These are phyloP conservation scores for Debaryomycetaceae sp. DNA, from an alignment of 1,139 yeast species.

Conservation along the genomic window DNA sequence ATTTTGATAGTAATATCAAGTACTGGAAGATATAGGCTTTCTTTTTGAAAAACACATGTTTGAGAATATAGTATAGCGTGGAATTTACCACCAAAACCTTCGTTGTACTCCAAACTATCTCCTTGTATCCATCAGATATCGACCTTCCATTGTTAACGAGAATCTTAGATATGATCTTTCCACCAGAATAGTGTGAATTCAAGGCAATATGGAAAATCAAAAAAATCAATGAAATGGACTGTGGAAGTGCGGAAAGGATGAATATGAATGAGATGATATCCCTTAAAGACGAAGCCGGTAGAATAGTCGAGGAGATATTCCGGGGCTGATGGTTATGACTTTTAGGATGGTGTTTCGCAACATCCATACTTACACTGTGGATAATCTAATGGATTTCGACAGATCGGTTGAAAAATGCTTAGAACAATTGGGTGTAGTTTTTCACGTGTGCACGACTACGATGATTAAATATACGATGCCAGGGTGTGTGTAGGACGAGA, in stretches of 20 bases:
- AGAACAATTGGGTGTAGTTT: not conserved
- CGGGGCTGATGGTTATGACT: not conserved
- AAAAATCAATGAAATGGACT: conserved; percentile 35
- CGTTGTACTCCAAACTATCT: not conserved
- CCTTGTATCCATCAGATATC: conserved; percentile 1
- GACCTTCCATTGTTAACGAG: conserved; percentile 10
- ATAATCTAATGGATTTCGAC: not conserved
- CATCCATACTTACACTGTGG: conserved; percentile 11
- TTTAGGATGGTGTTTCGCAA: conserved; percentile 4
- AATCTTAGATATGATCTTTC: conserved; percentile 35
- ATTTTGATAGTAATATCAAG: conserved; percentile 44
- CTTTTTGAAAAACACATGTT: conserved; percentile 7
- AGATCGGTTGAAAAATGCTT: not conserved
- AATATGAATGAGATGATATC: conserved; percentile 45
- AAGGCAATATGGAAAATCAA: conserved; percentile 38
- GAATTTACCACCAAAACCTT: conserved; percentile 1
- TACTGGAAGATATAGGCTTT: conserved; percentile 27
- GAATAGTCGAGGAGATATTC: conserved; percentile 4
- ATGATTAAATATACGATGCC: too few relatives aligned
- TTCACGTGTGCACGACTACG: not conserved
- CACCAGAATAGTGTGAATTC: conserved; percentile 42
- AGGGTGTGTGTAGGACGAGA: too few relatives aligned
- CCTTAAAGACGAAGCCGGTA: conserved; percentile 35
- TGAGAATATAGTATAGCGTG: conserved; percentile 1
- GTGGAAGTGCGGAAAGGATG: conserved; percentile 40